Evolutionary conservation across 495 filamentous ascomycete species (phyloP).

Genomic region (Podospora pseudopauciseta): DNA sequence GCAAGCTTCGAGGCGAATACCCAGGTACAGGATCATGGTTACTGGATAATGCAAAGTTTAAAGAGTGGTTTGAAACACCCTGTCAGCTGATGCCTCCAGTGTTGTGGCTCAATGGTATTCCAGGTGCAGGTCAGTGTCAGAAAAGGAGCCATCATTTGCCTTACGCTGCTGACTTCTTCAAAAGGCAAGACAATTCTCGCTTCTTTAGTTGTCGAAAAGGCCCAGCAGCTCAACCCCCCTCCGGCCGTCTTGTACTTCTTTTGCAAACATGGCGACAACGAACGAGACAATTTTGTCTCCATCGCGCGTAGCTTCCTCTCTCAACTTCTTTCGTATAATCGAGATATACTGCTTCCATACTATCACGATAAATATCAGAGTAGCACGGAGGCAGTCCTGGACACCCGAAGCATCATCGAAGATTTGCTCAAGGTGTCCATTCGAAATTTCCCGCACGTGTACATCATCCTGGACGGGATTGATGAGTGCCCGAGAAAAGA

Average conservation of each 20-base stretch:
- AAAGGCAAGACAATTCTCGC: neutral
- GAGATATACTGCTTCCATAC: neutral
- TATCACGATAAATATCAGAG: neutral
- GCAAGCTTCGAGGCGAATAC: neutral
- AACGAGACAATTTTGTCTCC: neutral
- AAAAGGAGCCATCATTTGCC: neutral
- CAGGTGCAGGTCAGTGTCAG: neutral
- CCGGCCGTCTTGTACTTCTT: neutral
- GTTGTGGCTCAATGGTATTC: neutral
- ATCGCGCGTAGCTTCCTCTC: neutral
- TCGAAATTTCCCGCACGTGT: neutral
- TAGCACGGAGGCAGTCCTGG: neutral
- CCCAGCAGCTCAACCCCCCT: neutral
- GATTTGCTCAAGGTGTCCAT: neutral
- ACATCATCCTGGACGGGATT: constrained; percentile 1
- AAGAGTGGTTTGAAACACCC: neutral
- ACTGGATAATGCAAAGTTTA: neutral
- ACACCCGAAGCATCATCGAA: neutral
- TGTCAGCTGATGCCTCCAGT: neutral
- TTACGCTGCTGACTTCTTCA: neutral
- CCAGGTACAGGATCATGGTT: neutral
- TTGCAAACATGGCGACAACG: neutral
- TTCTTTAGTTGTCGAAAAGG: neutral
- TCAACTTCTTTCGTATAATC: neutral
- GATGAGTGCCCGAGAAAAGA: neutral